Evolutionary conservation across 805 yeast genomes (phyloP).

Genomic region (Candida loeiensis): DNA sequence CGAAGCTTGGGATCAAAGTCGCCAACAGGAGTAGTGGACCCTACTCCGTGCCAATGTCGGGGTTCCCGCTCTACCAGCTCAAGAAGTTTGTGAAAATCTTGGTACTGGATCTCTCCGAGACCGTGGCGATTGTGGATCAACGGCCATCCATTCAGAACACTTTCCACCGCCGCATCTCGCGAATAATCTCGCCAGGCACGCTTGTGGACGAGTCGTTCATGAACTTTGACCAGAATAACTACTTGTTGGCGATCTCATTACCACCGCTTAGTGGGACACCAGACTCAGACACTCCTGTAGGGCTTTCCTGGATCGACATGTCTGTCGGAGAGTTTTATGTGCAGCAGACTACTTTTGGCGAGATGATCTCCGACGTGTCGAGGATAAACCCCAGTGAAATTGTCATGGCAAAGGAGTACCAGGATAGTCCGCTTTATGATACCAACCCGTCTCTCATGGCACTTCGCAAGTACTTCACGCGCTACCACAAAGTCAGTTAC

Average conservation of each 20-base stretch:
- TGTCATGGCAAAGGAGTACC: conserved; percentile 49
- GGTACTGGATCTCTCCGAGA: conserved; percentile 64
- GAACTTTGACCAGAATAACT: conserved; percentile 69
- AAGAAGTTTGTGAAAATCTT: conserved; percentile 70
- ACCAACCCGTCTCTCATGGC: conserved; percentile 50
- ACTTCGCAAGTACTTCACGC: conserved; percentile 55
- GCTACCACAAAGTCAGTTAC: conserved; percentile 42
- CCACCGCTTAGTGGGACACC: conserved; percentile 38
- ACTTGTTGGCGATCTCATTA: conserved; percentile 59
- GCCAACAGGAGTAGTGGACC: conserved; percentile 52
- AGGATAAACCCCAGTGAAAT: conserved; percentile 83
- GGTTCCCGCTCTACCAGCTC: conserved; percentile 74
- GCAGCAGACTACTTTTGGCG: conserved; percentile 57
- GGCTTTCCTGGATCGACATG: conserved; percentile 85
- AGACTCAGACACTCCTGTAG: conserved; percentile 48
- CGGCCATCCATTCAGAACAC: conserved; percentile 18
- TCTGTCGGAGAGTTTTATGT: conserved; percentile 77
- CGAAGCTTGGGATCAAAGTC: conserved; percentile 65
- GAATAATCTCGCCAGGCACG: conserved; percentile 91
- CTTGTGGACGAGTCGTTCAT: conserved; percentile 81
- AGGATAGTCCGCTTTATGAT: conserved; percentile 33
- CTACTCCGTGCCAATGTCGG: conserved; percentile 70
- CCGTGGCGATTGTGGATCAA: conserved; percentile 85
- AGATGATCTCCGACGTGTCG: conserved; percentile 66
- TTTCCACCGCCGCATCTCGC: conserved; percentile 65